Conservation (phyloP, 2,329 filamentous ascomycete species). For the Diaporthe australafricana region DNA sequence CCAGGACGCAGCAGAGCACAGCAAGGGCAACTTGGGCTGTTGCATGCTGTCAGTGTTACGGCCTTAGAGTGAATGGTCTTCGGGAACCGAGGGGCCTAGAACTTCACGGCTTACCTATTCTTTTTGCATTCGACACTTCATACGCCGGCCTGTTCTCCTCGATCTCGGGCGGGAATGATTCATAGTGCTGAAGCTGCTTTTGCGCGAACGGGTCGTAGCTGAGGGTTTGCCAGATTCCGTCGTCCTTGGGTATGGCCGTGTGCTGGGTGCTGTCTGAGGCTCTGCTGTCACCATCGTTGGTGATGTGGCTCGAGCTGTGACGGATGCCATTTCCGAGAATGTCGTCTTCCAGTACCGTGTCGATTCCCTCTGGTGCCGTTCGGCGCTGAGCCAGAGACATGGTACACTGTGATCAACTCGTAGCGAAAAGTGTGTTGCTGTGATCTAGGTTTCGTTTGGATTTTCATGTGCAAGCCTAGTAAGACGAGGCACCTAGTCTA, state of each 20-base stretch:
- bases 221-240: constrained; percentile 33
- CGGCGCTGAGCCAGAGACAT: constrained; percentile 37
- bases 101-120: constrained; percentile 43
- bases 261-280: neutral
- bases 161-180: constrained; percentile 21
- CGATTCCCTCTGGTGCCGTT: constrained; percentile 31
- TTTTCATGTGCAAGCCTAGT: neutral
- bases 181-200: constrained; percentile 23
- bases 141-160: constrained; percentile 44
- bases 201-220: constrained; percentile 35
- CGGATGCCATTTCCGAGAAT: neutral
- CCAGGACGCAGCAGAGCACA: constrained; percentile 74
- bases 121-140: constrained; percentile 44
- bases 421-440: neutral
- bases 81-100: no score
- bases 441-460: no score
- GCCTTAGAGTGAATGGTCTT: no score
- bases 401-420: neutral
- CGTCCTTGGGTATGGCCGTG: constrained; percentile 19
- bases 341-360: constrained; percentile 1
- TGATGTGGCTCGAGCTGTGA: neutral
- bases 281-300: neutral
- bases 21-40: constrained; percentile 71
- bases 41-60: neutral
- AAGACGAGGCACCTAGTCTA: neutral